Percentiles rank a stretch among this genome's conserved stretches.
These are phyloP conservation scores for Fragilaria crotonensis DNA, from an alignment of 108 stramenopile genomes.

Conservation along the genomic window DNA sequence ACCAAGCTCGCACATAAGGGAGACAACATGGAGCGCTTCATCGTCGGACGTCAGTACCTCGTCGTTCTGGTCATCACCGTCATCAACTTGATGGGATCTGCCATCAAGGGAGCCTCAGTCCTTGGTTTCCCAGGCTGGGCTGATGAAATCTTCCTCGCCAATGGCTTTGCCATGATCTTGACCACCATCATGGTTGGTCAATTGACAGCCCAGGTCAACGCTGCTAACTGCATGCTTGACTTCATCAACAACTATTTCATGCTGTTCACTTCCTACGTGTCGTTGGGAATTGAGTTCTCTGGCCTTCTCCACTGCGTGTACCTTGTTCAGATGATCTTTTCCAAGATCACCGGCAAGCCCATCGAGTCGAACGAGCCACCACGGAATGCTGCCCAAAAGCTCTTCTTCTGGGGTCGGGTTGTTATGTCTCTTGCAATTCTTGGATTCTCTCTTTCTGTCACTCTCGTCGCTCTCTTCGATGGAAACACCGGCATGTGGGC, in stretches of 20 bases:
- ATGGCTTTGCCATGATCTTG: conserved; percentile 50
- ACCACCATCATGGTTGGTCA: conserved; percentile 37
- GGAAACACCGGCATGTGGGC: too few relatives aligned
- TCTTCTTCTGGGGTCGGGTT: conserved; percentile 48
- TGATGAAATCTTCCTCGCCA: conserved; percentile 36
- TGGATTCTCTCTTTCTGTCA: too few relatives aligned
- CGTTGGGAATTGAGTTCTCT: too few relatives aligned
- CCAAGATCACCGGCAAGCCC: too few relatives aligned
- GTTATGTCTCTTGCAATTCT: conserved; percentile 31
- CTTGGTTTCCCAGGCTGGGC: conserved; percentile 20
- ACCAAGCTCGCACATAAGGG: conserved; percentile 27
- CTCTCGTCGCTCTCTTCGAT: too few relatives aligned
- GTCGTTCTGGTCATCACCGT: conserved; percentile 23
- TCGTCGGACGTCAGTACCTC: conserved; percentile 61
- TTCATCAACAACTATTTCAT: conserved; percentile 76
- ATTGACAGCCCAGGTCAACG: conserved; percentile 69
- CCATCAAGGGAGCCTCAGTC: too few relatives aligned
- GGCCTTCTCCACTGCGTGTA: too few relatives aligned
- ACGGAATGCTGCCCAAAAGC: too few relatives aligned
- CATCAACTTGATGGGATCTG: too few relatives aligned
- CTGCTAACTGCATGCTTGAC: conserved; percentile 69
- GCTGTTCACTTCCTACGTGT: conserved; percentile 58
- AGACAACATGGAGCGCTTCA: conserved; percentile 45
- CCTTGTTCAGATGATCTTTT: too few relatives aligned
- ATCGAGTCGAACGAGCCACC: too few relatives aligned